Evolutionary conservation across 179 eudicot genomes (phyloP), one percentile per base, ranked within the genome.

Genomic region (Beta lomatogona): DNA sequence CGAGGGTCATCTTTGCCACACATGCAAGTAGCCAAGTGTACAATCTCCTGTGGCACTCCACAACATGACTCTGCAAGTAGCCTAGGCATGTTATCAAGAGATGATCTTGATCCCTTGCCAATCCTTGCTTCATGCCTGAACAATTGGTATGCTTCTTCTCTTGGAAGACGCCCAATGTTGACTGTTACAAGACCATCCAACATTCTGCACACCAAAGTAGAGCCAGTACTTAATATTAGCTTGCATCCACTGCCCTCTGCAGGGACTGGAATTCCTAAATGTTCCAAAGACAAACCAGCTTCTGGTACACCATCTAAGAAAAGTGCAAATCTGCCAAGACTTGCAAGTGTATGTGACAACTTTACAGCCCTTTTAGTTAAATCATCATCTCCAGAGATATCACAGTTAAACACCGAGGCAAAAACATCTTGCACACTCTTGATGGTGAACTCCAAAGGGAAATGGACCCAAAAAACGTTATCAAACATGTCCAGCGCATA

Each of bases 181-280:
- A 79, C 76, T 6, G 7, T 15, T 46, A 8, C 9, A 44, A 45
- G n/a, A 22, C 48, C 22, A 41, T 44, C 54, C 58, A 79, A 46
- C 59, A 71, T 0, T 21, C 68, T n/a, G 48, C 76, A 70, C 36
- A 16, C 69, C 16, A 46, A 71, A 21, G 69, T n/a, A 3, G 57
- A 71, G 12, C 74, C n/a, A 25, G 76, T 70, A 57, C 69, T 79
- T 4, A 79, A 28, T 8, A 79, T 76, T 28, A 79, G 59, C 55
- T 79, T 79, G 77, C 82, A 79, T 46, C 11, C 22, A 19, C 60
- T 79, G 66, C 82, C 82, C 71, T 58, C 48, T 22, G 77, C 46
- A 71, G 59, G n/a, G 41, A 59, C 15, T 58, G 82, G 69, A 59
- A 70, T 70, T 9, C 76, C 82, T 16, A 70, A 36, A 16, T 21